Base-by-base conservation (phyloP, 1,284 basidiomycete species). In the Trametes hirsuta region DNA sequence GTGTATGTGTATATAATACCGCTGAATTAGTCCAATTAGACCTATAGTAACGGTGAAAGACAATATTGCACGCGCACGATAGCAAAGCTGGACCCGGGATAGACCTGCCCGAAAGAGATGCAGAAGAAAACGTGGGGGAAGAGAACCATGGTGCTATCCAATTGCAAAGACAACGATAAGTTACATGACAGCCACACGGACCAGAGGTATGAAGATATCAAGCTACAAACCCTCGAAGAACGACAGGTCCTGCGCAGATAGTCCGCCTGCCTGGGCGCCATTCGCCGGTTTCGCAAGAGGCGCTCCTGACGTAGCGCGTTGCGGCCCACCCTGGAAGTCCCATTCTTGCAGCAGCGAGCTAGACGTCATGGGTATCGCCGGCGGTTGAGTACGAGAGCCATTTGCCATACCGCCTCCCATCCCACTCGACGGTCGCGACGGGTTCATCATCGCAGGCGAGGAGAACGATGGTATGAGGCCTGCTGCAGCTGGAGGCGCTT, bases 171-270 rank as follows among this genome's bases (percentile, higher is more conserved):
- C 11, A 49, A 25, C 22, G 40, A 63, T 63, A 66, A 63, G 55
- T 58, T 66, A 63, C 59, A 56, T n/a, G 51, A 57, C 39, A 59
- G 53, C 47, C 46, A 35, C 42, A n/a, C 36, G 25, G 51, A 12
- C 22, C 39, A 39, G 10, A 21, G 37, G 39, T 44, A 45, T 35
- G 39, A 54, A 24, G 52, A 22, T 15, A 22, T 15, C 40, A 35
- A 35, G 22, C 68, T 76, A 88, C 45, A 87, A 66, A 21, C 87
- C 84, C 72, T 90, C 88, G 66, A 90, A 90, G 68, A 90, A 90
- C n/a, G 84, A 88, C 58, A 90, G 70, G 76, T 90, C 88, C 71
- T 88, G 86, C 8, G 87, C 87, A 4, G 85, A 86, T 48, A 90
- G 71, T 6, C 84, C 84, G 8, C 84, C 63, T 1, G 45, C 56